Base-by-base conservation (phyloP, 345 rosid species). In the Ceriops decandra region DNA sequence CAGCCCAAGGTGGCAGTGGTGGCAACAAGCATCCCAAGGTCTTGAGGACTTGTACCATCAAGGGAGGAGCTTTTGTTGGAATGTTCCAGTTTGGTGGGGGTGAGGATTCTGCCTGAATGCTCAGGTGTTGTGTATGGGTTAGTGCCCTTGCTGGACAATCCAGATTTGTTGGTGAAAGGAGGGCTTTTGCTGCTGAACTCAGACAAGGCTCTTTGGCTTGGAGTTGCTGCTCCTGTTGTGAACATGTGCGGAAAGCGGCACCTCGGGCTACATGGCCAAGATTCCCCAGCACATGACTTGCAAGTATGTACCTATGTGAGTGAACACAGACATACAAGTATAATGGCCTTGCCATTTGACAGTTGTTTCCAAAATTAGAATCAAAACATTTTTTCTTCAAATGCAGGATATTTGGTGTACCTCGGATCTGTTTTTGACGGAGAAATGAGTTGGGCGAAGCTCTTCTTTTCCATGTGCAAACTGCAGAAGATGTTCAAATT, bases 391-490 rank as follows among this genome's bases (percentile, higher is more conserved):
- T 5, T 22, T 11, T 4, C 19, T 42, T 57, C 6, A 63, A 52
- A 54, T 47, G 66, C 42, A 32, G 35, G 62, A 33, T 24, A 66
- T 32, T 36, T 32, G 17, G 33, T 73, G 60, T 72, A 84, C 88
- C 80, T 80, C 83, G 57, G 80, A 54, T 72, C 64, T 84, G 70
- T 67, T 78, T 74, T 77, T 81, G 68, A 56, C 27, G 17, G 69
- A 16, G 54, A 54, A 73, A 72, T 52, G 78, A 57, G 61, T 24
- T 22, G 77, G 72, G 20, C 72, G 77, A n/a, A 78, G 59, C 69
- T 82, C 84, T 68, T 84, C 85, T 58, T 81, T 82, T 57, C 88
- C 86, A 71, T 77, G 82, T 33, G 77, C 83, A 72, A 77, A 81
- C 90, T 87, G 78, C 77, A 72, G 58, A 10, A 3, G 62, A 52